phyloP scores from a whole-genome alignment of 192 early-diverging fungal genomes.

The Diversispora eburnea region DNA sequence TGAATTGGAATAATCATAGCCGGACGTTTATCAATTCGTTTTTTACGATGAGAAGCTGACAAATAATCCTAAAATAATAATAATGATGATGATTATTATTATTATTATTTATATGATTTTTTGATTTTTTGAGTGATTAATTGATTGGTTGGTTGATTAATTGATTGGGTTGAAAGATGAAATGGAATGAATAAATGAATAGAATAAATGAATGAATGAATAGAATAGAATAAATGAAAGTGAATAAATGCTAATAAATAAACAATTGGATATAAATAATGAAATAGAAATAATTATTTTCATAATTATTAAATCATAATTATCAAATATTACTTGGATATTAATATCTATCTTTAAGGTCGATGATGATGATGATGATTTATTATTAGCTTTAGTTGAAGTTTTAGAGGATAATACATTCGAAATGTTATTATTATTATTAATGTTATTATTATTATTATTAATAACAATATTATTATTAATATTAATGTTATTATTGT shows the following conservation, averaged over 20 bases:
- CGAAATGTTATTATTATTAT: not conserved
- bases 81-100: not conserved
- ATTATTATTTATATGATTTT: not conserved
- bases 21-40: not conserved
- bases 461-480: no score
- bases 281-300: no score
- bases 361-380: not conserved
- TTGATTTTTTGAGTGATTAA: no score
- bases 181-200: no score
- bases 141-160: no score
- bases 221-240: no score
- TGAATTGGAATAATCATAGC: not conserved
- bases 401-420: not conserved
- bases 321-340: not conserved
- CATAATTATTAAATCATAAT: no score
- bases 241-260: no score
- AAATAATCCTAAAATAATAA: not conserved
- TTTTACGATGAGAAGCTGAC: conserved; percentile 11
- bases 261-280: no score
- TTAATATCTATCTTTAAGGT: not conserved
- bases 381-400: not conserved
- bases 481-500: no score
- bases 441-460: not conserved
- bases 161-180: no score
- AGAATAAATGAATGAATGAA: no score